Base-by-base conservation (phyloP, 495 filamentous ascomycete genomes). In the Daldinia concentrica region DNA sequence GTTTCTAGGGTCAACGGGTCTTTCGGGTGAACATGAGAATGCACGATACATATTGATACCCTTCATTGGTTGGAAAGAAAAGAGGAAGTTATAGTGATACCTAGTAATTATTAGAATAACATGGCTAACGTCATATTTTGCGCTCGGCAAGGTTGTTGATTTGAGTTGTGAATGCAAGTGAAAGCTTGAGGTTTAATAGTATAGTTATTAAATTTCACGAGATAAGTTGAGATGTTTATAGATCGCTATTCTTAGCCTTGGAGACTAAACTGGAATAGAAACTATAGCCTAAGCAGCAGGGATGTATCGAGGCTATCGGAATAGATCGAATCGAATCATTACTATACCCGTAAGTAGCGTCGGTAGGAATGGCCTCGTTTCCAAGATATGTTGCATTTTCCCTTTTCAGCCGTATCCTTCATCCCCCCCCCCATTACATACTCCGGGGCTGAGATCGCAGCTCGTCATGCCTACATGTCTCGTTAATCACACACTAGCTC, bases 41-140 rank as follows among this genome's bases (percentile, higher is more conserved):
- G 50, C 50, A 30, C 11, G 17, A 58, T 58, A 58, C 26, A 52
- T 52, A 52, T 58, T 58, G 55, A 58, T 58, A 58, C 55, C 55
- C 55, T 58, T 58, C 19, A 58, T 39, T 58, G 32, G 34, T 58
- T 37, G 26, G 55, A 24, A 58, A 34, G 11, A 58, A 22, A 14
- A 36, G 30, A 24, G 19, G 37, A 5, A 9, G 52, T 19, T 17
- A 56, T 19, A 56, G 27, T 58, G 55, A 58, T 58, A 37, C 19
- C 55, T 37, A 48, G 43, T 58, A 37, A 17, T 36, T n/a, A 39
- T 24, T 37, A 54, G 24, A 54, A 54, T 30, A 29, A 54, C 12
- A 30, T 30, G 24, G 26, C 11, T 54, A n/a, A 17, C 30, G 27
- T 54, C 14, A 24, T 37, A 22, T 29, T 30, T 24, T 14, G n/a